Base-by-base conservation (phyloP, 495 filamentous ascomycete species). In the Amorphotheca resinae region DNA sequence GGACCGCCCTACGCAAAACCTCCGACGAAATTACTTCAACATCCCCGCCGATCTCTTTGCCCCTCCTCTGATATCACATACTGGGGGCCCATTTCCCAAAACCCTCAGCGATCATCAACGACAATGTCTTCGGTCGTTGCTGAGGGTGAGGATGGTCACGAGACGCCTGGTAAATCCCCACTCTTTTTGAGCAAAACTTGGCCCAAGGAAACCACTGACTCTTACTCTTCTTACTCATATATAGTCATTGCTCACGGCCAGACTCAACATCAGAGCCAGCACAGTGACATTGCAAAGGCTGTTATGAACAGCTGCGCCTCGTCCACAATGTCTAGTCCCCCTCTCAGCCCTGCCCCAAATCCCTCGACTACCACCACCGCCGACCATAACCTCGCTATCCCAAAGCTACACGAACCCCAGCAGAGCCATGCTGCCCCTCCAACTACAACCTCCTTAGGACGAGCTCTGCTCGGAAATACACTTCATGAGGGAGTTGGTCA, bases 251-350 rank as follows among this genome's bases (percentile, higher is more conserved):
- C n/a, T n/a, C n/a, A n/a, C n/a, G n/a, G n/a, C n/a, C n/a, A n/a
- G n/a, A n/a, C n/a, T n/a, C n/a, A n/a, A 44, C 59, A 48, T 33
- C 63, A 66, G 45, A 50, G 54, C 41, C 69, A 73, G 46, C 69
- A 74, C 55, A 70, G 68, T 17, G 56, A 50, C 17, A 73, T 80
- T 46, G 77, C 77, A 23, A 76, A 72, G 58, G 67, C 73, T 42
- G 74, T 73, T 36, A 74, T 80, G 55, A 71, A 76, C 66, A 70
- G 64, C 64, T 53, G 65, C 40, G 47, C 12, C 12, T 22, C 40
- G 9, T 15, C 26, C 3, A 21, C 14, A 17, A 12, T 25, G 4
- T 17, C 23, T 12, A 8, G 34, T 16, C 34, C 34, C 5, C 4
- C 14, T 6, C 32, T 14, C 16, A 17, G 14, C 6, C 32, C 32